phyloP scores from a whole-genome alignment of 257 asterid species.

The Forsythia viridissima region DNA sequence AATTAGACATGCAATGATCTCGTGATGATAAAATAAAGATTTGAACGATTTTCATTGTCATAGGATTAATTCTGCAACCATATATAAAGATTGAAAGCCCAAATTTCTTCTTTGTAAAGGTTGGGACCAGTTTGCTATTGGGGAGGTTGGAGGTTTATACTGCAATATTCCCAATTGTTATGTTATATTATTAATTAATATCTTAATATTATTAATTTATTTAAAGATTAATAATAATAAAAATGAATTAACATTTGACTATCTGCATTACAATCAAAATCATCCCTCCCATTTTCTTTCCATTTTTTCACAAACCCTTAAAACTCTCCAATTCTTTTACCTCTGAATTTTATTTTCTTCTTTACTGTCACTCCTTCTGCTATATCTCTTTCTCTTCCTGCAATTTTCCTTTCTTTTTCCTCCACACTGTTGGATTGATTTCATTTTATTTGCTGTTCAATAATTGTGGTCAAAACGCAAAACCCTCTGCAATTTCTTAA shows the following conservation, averaged over 20 bases:
- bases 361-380: conserved; percentile 1
- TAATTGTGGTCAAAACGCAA: neutral
- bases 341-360: neutral
- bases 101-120: too few species aligned
- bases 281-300: neutral
- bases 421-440: neutral
- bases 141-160: neutral
- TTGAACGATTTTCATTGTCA: too few species aligned
- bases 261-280: neutral
- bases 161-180: neutral
- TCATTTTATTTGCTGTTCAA: neutral
- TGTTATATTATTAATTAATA: too few species aligned
- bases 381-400: neutral
- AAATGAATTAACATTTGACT: neutral
- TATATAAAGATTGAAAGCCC: too few species aligned
- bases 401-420: neutral
- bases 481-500: neutral
- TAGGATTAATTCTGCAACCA: too few species aligned
- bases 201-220: neutral
- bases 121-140: neutral
- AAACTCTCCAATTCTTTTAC: neutral
- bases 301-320: neutral
- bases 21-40: too few species aligned
- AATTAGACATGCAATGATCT: too few species aligned
- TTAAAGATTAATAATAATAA: neutral